Base-by-base conservation (phyloP, 352 stramenopile species). In the Globisporangium solare region DNA sequence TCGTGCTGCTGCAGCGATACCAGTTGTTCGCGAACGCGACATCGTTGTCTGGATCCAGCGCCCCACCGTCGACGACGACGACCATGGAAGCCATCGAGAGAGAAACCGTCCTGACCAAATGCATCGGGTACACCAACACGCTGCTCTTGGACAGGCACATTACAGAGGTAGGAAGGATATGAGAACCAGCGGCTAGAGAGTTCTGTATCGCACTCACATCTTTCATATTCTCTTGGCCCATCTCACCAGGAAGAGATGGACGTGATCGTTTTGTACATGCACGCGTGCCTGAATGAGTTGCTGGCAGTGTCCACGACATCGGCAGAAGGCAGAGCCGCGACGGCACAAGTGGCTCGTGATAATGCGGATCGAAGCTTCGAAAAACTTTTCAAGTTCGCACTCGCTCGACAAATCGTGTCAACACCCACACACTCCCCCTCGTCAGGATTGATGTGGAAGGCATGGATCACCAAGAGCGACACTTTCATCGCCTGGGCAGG, bases 201-300 rank as follows among this genome's bases (percentile, higher is more conserved):
- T 27, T 27, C 1, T 18, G 13, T 15, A 12, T 50, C 20, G 41
- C 1, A 51, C 22, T 51, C 6, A 11, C 20, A 6, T 31, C 11
- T 15, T 37, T 17, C 6, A 47, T 27, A 12, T 17, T 47, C 18
- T 22, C 46, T 51, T 20, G 15, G 13, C 14, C 20, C 20, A 49
- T n/a, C 47, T 31, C 5, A 35, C 27, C 27, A 79, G 68, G 61
- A 61, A 3, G 60, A 69, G 0, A 63, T 60, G 22, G 73, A 80
- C 53, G 18, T 76, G 27, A 66, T 74, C 15, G 67, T 88, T 11
- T 13, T 91, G 56, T 91, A 91, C 64, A 64, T 86, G 32, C 79
- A 88, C 35, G 63, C 73, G 10, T 73, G 80, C 6, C 53, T 89
- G 27, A 82, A 78, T 45, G 80, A 91, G 47, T 61, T 88, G 31